Evolutionary conservation across 2,329 filamentous ascomycete genomes (phyloP).

Genomic region (Xylariales sp.): DNA sequence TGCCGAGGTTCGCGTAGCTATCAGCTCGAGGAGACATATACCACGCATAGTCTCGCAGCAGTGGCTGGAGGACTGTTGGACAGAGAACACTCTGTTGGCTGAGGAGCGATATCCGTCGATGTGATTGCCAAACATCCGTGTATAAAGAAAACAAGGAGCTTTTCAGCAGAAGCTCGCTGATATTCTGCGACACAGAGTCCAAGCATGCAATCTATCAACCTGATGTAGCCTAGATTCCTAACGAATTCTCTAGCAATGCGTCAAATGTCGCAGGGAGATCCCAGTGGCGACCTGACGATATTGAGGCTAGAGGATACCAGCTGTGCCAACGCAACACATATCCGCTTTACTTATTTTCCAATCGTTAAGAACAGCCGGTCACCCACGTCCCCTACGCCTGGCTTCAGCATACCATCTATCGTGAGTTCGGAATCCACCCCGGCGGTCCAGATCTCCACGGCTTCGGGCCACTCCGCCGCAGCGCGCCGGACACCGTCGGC

Average conservation of each 20-base stretch:
- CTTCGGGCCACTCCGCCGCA: constrained; percentile 72
- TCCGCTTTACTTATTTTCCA: constrained; percentile 66
- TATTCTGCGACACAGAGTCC: too few species aligned
- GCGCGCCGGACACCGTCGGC: constrained; percentile 65
- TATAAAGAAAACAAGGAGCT: not conserved
- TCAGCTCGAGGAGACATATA: constrained; percentile 44
- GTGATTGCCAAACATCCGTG: not conserved
- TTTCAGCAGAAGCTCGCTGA: too few species aligned
- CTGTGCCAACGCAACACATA: too few species aligned
- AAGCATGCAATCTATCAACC: too few species aligned
- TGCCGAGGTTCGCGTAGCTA: constrained; percentile 38
- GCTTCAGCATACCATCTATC: constrained; percentile 81
- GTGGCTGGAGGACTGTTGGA: constrained; percentile 82
- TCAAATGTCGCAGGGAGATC: not conserved
- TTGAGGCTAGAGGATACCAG: too few species aligned
- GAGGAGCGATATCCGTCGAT: constrained; percentile 58
- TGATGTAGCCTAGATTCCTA: not conserved
- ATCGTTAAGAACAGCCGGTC: constrained; percentile 85
- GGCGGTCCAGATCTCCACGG: constrained; percentile 76
- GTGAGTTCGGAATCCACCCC: constrained; percentile 72
- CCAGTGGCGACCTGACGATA: not conserved
- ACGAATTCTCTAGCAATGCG: not conserved
- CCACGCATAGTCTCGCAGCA: constrained; percentile 64
- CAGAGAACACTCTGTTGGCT: constrained; percentile 70
- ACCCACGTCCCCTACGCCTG: constrained; percentile 84